Conservation (phyloP, 139 green algal species). For the Yamagishiella unicocca region DNA sequence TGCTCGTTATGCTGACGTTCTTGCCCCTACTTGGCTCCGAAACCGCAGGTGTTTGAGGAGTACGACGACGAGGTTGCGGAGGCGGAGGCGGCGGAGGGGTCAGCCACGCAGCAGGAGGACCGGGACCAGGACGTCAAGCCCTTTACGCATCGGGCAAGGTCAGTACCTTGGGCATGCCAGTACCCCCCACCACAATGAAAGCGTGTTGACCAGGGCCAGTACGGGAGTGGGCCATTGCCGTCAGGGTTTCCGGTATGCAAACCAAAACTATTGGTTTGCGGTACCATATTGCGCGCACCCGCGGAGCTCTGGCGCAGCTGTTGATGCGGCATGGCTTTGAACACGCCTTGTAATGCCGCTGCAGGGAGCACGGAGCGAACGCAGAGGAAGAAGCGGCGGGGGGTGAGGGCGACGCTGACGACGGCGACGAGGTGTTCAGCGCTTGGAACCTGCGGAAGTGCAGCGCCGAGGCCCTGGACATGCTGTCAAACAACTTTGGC, state of each 20-base stretch:
- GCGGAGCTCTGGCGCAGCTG: no score
- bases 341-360: no score
- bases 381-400: constrained; percentile 52
- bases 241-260: no score
- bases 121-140: constrained; percentile 80
- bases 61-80: constrained; percentile 91
- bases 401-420: constrained; percentile 44
- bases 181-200: no score
- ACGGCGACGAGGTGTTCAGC: constrained; percentile 47
- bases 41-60: constrained; percentile 84
- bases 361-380: constrained; percentile 51
- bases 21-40: background rate
- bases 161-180: no score
- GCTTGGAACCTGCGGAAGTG: constrained; percentile 95
- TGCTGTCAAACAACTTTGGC: constrained; percentile 82
- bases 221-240: no score
- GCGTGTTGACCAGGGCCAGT: no score
- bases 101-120: constrained; percentile 58
- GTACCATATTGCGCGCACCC: no score
- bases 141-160: constrained; percentile 51
- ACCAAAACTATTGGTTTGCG: no score
- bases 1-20: background rate
- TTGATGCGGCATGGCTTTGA: no score
- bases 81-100: constrained; percentile 78
- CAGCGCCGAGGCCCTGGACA: constrained; percentile 91